These are phyloP conservation scores for Ramalina intermedia DNA, from an alignment of 495 filamentous ascomycete genomes.

Conservation along the genomic window DNA sequence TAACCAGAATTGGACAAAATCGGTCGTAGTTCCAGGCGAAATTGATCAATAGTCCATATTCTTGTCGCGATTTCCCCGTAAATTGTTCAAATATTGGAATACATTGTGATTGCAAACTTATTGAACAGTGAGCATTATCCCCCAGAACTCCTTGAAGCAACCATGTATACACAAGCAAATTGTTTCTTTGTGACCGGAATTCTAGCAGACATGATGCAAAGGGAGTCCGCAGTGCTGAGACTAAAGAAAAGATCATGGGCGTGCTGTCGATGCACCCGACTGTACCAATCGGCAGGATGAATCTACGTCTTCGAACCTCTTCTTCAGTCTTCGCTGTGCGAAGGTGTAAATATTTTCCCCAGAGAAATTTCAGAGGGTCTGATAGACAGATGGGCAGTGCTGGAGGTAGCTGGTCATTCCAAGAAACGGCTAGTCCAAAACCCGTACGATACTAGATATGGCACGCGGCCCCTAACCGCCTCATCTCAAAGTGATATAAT, in stretches of 20 bases:
- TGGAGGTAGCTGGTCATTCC: slow-evolving; percentile 46
- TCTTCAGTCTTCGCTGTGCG: slow-evolving; percentile 60
- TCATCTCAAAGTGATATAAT: slow-evolving; percentile 83
- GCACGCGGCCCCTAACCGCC: slow-evolving; percentile 86
- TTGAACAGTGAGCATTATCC: too few species aligned
- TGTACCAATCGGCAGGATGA: slow-evolving; percentile 95
- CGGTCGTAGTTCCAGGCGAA: too few species aligned
- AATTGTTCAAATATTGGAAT: too few species aligned
- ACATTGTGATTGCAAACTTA: too few species aligned
- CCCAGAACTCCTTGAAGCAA: too few species aligned
- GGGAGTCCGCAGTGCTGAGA: slow-evolving; percentile 50
- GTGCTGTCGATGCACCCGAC: slow-evolving; percentile 74
- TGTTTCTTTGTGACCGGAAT: slow-evolving; percentile 26
- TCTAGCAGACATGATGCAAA: slow-evolving; percentile 27
- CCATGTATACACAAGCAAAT: too few species aligned
- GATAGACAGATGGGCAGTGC: slow-evolving; percentile 67
- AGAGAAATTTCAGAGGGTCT: slow-evolving; percentile 72
- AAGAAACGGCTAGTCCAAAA: slow-evolving; percentile 65
- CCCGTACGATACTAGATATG: slow-evolving; percentile 83
- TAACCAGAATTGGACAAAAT: too few species aligned
- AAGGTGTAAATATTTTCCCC: slow-evolving; percentile 87
- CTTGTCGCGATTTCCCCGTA: too few species aligned
- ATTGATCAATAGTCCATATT: too few species aligned
- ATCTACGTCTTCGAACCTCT: slow-evolving; percentile 90
- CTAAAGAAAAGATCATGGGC: slow-evolving; percentile 72